Evolutionary conservation across 1,284 basidiomycete species (phyloP).

Genomic region (Leccinum variabile): DNA sequence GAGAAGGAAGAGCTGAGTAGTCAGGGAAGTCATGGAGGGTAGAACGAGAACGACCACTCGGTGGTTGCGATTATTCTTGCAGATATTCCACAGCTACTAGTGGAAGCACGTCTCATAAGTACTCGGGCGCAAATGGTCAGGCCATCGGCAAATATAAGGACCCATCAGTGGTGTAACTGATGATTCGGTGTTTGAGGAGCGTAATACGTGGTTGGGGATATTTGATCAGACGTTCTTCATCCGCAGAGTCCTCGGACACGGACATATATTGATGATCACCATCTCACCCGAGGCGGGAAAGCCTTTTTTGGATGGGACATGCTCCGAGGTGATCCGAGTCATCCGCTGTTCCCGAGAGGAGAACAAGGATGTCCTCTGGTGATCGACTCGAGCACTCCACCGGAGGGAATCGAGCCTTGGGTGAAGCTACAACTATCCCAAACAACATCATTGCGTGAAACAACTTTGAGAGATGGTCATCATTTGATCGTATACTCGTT

Average conservation of each 20-base stretch:
- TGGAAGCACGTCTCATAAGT: background rate
- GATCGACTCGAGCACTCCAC: background rate
- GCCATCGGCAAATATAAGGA: background rate
- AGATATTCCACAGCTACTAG: background rate
- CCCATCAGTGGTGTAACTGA: background rate
- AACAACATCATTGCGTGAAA: background rate
- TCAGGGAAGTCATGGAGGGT: background rate
- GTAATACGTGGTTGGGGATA: background rate
- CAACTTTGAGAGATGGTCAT: background rate
- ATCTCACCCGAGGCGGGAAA: background rate
- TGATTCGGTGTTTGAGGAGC: background rate
- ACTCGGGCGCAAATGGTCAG: background rate
- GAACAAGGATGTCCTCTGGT: background rate
- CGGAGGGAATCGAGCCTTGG: background rate
- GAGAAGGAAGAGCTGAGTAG: background rate
- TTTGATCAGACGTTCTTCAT: background rate
- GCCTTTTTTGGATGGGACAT: background rate
- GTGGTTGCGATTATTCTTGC: background rate
- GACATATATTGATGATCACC: background rate
- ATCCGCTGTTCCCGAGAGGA: background rate
- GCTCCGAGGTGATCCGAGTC: background rate
- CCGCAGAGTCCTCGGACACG: background rate
- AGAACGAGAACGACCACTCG: background rate
- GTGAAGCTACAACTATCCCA: background rate
- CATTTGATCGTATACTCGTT: background rate